Base-by-base conservation (phyloP, 495 filamentous ascomycete genomes). In the Xylaria cubensis region DNA sequence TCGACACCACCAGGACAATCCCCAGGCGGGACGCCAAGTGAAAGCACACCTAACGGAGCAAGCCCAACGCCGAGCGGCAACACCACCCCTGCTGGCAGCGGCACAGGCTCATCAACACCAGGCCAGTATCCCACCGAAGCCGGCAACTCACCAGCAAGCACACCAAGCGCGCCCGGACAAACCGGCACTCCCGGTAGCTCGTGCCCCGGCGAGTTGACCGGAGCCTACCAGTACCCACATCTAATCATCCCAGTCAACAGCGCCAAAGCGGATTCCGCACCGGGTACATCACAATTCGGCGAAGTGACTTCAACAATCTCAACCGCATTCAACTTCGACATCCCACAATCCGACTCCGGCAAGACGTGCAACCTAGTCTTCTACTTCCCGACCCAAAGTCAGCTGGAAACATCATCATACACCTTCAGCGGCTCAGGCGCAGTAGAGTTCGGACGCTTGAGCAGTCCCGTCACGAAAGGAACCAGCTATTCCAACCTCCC, bases 321-420 rank as follows among this genome's bases (percentile, higher is more conserved):
- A 44, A 86, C 84, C 21, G 79, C 90, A 56, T 93, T 92, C 86
- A 90, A 90, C 80, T 93, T 93, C 80, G 89, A 91, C 76, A 86
- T 93, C 53, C 89, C 89, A 19, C 36, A 76, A 0, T 77, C 77
- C 13, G 82, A 87, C 76, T 76, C 82, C 50, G 87, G 84, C 59
- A 88, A 88, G 79, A 90, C 83, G 0, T 94, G 92, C 80, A 83
- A 83, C 42, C 85, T 92, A 9, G 79, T 92, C 64, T 92, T 94
- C 84, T 81, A 92, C 48, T 88, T 92, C 79, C 91, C 92, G 7
- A 70, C 81, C 62, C 76, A 82, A 69, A 68, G 80, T 8, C 76
- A 89, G 41, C 85, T 90, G 36, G 51, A 44, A n/a, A 89, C 89
- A 12, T 89, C 90, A 0, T 83, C 84, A 15, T 91, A 82, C 78